Percentiles rank a stretch among this genome's conserved stretches.
These are phyloP conservation scores for Quercus alba DNA, from an alignment of 306 rosid genomes.

Conservation along the genomic window DNA sequence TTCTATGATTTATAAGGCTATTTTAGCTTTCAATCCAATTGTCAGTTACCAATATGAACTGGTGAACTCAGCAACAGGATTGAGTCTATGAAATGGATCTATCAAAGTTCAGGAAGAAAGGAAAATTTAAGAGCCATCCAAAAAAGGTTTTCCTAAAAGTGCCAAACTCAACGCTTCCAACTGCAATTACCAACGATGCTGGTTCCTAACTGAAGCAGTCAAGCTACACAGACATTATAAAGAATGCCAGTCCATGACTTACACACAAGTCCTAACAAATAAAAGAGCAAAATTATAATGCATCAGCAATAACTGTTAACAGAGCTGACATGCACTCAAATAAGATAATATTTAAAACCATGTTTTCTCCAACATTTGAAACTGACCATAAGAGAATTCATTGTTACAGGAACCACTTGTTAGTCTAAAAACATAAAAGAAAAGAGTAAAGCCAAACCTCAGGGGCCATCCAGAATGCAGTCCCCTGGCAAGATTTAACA, in stretches of 20 bases:
- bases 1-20: not conserved
- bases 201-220: not conserved
- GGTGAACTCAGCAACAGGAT: not conserved
- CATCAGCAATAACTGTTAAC: not conserved
- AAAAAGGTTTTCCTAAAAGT: not conserved
- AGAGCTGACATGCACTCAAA: not conserved
- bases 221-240: not conserved
- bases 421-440: slow-evolving; percentile 5
- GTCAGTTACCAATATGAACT: not conserved
- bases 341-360: not conserved
- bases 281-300: not conserved
- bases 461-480: slow-evolving; percentile 98
- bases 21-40: not conserved
- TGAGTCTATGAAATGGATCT: not conserved
- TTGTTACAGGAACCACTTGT: slow-evolving; percentile 1
- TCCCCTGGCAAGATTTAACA: slow-evolving; percentile 76
- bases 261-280: not conserved
- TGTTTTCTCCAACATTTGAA: not conserved
- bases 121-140: not conserved
- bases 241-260: not conserved
- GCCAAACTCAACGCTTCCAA: not conserved
- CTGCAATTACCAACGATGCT: not conserved
- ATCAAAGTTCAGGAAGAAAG: not conserved
- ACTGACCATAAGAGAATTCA: not conserved
- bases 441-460: slow-evolving; percentile 68